Evolutionary conservation across 2,329 filamentous ascomycete genomes (phyloP).

Genomic region (Chalaropsis thielavioides): DNA sequence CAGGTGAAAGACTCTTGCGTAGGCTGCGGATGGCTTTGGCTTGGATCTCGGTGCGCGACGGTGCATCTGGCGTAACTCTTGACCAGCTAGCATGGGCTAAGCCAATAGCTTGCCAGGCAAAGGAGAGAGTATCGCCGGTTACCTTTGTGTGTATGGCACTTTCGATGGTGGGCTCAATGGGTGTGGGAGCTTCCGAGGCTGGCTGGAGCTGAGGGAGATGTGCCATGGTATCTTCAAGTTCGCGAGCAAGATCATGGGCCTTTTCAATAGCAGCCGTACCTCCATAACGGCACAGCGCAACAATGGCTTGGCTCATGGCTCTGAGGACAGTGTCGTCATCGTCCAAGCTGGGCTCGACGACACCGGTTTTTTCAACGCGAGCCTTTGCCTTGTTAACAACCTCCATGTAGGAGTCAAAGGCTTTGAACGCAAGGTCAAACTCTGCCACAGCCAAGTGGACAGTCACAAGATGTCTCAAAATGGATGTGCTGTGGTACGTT

Average conservation of each 20-base stretch:
- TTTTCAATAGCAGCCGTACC: constrained; percentile 61
- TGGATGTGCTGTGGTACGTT: constrained; percentile 86
- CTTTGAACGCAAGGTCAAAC: constrained; percentile 80
- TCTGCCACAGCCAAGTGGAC: constrained; percentile 80
- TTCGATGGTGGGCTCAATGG: constrained; percentile 24
- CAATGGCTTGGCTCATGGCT: constrained; percentile 67
- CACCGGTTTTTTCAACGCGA: constrained; percentile 63
- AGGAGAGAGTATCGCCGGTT: constrained; percentile 46
- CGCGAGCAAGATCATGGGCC: constrained; percentile 53
- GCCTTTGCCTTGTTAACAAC: constrained; percentile 77
- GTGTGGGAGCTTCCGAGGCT: constrained; percentile 18
- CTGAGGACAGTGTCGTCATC: constrained; percentile 61
- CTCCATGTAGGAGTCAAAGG: constrained; percentile 82
- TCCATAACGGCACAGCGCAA: constrained; percentile 70
- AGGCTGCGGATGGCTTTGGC: constrained; percentile 63
- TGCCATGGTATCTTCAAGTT: constrained; percentile 62
- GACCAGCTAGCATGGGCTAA: constrained; percentile 81
- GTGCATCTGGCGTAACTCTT: constrained; percentile 60
- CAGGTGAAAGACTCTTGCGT: constrained; percentile 54
- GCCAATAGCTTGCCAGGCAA: constrained; percentile 73
- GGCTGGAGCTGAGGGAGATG: constrained; percentile 33
- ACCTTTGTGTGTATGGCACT: constrained; percentile 31
- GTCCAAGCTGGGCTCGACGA: constrained; percentile 58
- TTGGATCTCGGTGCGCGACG: constrained; percentile 57
- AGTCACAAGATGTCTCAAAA: constrained; percentile 72